phyloP scores from a whole-genome alignment of 345 rosid genomes.

The Theobroma cacao region DNA sequence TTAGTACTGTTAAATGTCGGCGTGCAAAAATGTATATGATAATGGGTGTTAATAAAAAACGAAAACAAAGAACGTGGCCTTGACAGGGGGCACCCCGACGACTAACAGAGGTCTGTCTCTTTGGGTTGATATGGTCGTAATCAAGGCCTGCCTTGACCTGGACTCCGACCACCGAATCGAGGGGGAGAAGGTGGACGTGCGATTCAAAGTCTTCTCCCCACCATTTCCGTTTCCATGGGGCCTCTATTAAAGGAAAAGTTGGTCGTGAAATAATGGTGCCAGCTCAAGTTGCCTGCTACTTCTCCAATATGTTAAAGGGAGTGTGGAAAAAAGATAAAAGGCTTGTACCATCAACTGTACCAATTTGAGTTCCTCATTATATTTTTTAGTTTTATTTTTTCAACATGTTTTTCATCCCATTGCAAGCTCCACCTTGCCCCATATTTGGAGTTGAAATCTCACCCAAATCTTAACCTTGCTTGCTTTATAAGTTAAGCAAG shows the following conservation, averaged over 20 bases:
- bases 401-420: not conserved
- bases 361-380: not conserved
- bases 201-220: not conserved
- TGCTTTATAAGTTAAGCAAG: too few relatives aligned
- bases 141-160: not conserved
- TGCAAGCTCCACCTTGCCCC: not conserved
- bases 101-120: not conserved
- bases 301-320: not conserved
- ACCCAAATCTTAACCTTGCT: too few relatives aligned
- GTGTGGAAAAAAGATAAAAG: too few relatives aligned
- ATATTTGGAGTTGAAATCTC: too few relatives aligned
- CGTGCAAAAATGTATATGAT: not conserved
- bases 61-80: not conserved
- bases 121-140: not conserved
- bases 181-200: not conserved
- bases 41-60: not conserved
- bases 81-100: not conserved
- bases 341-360: not conserved
- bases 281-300: not conserved
- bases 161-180: not conserved
- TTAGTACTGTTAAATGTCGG: not conserved
- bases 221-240: constrained; percentile 3
- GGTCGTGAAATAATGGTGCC: not conserved
- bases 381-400: not conserved
- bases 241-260: not conserved